Conservation (phyloP, 1,284 basidiomycete genomes). For the Fomitopsis palustris region DNA sequence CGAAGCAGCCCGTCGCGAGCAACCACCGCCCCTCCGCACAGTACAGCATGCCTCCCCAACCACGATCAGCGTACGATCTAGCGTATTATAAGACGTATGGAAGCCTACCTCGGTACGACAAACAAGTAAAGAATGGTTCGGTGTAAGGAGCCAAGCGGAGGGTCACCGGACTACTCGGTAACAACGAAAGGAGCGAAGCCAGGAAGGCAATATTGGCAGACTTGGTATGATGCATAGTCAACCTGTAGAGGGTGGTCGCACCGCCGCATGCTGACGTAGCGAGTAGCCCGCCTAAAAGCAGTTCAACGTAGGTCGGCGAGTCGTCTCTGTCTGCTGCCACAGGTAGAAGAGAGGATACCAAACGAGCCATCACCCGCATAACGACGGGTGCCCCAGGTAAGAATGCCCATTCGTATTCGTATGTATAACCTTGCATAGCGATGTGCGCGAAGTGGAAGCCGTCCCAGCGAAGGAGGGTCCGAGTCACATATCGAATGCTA, state of each 20-base stretch:
- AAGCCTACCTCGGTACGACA: conserved; percentile 68
- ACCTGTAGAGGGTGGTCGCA: conserved; percentile 57
- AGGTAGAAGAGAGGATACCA: conserved; percentile 18
- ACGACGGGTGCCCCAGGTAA: conserved; percentile 67
- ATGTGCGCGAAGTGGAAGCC: conserved; percentile 76
- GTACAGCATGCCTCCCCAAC: conserved; percentile 53
- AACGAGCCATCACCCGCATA: conserved; percentile 38
- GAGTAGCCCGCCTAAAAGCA: conserved; percentile 35
- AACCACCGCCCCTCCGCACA: conserved; percentile 49
- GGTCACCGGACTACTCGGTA: conserved; percentile 80
- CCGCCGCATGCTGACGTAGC: conserved; percentile 44
- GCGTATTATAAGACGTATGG: background rate
- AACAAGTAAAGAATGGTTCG: conserved; percentile 83
- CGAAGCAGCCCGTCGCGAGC: conserved; percentile 59
- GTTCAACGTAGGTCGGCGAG: conserved; percentile 11
- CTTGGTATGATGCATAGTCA: conserved; percentile 50
- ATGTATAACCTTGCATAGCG: conserved; percentile 61
- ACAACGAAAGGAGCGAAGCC: conserved; percentile 64
- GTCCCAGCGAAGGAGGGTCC: conserved; percentile 81
- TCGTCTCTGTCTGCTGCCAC: background rate
- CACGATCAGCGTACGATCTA: conserved; percentile 2
- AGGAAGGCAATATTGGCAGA: conserved; percentile 58
- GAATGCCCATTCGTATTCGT: conserved; percentile 90
- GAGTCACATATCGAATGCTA: conserved; percentile 15
- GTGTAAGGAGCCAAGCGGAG: conserved; percentile 71